A percentile compares a stretch with the other conserved stretches of the same genome.
These are phyloP conservation scores for Cercospora sojina DNA, from an alignment of 2,329 filamentous ascomycete genomes.

Conservation along the genomic window DNA sequence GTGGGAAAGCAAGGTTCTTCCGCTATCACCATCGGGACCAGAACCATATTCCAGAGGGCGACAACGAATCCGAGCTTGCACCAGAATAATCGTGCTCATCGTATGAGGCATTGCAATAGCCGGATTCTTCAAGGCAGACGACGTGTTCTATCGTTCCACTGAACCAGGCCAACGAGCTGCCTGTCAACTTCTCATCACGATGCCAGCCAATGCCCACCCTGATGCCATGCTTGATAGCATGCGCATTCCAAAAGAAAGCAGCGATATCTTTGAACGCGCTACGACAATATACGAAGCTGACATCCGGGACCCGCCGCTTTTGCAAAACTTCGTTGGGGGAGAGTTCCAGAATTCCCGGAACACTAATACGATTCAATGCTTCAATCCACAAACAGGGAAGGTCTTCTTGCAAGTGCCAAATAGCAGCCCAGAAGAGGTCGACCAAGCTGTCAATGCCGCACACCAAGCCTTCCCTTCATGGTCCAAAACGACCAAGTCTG, in stretches of 20 bases:
- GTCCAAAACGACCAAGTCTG: slow-evolving; percentile 12
- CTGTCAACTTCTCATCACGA: background rate
- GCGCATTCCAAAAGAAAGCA: background rate
- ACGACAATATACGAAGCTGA: background rate
- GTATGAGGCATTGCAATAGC: background rate
- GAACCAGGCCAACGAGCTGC: background rate
- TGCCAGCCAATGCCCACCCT: background rate
- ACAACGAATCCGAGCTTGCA: background rate
- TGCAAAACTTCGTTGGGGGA: slow-evolving; percentile 16
- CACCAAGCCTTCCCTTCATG: slow-evolving; percentile 14
- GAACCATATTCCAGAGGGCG: background rate
- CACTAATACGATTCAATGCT: background rate
- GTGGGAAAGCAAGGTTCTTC: background rate
- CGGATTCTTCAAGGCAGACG: background rate
- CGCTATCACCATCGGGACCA: background rate
- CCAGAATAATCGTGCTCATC: background rate
- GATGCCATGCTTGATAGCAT: slow-evolving; percentile 3
- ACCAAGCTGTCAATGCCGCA: slow-evolving; percentile 10
- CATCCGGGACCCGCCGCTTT: background rate
- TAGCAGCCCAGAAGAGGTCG: slow-evolving; percentile 5
- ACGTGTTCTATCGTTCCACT: background rate
- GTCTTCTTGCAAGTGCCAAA: slow-evolving; percentile 14
- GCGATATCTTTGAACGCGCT: background rate
- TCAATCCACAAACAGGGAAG: slow-evolving; percentile 13
- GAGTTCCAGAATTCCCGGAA: background rate